Conservation (phyloP, 2,329 filamentous ascomycete species). For the Fusarium sulawesiense region DNA sequence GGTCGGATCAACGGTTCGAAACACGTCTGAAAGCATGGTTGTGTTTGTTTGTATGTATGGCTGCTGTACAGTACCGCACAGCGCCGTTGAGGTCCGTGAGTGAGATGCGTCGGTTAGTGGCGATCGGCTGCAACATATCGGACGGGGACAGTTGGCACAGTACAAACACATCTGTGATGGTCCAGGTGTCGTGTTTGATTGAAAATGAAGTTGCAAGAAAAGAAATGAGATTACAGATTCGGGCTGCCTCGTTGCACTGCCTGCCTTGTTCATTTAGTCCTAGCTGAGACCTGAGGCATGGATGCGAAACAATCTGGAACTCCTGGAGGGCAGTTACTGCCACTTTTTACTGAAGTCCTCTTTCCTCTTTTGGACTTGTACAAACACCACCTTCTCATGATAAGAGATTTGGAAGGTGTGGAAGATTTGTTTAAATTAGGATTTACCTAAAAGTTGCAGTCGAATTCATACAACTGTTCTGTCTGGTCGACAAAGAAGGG, state of each 20-base stretch:
- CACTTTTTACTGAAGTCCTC: constrained; percentile 35
- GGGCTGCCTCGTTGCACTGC: constrained; percentile 14
- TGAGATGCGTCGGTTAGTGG: constrained; percentile 23
- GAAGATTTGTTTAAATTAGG: not conserved
- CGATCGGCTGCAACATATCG: constrained; percentile 12
- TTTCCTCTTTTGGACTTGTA: constrained; percentile 43
- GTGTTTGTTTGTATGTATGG: not conserved
- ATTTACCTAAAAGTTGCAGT: not conserved
- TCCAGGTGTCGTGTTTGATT: not conserved
- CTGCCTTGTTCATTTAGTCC: constrained; percentile 27
- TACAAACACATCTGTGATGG: not conserved
- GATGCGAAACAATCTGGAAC: not conserved
- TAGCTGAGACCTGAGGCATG: constrained; percentile 44
- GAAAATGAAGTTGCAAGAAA: not conserved
- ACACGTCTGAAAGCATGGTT: not conserved
- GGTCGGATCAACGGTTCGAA: not conserved
- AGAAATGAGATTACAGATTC: constrained; percentile 2
- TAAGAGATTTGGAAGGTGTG: not conserved
- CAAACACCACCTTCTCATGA: not conserved
- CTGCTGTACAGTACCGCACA: not conserved
- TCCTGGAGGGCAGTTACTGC: constrained; percentile 26
- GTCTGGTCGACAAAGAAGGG: not conserved
- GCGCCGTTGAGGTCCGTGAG: constrained; percentile 2
- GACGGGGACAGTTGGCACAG: not conserved
- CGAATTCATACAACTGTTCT: not conserved